A percentile compares a stretch with the other conserved stretches of the same genome.
Evolutionary conservation across 2,329 filamentous ascomycete genomes (phyloP).

Genomic region (Cladosporium sp.): DNA sequence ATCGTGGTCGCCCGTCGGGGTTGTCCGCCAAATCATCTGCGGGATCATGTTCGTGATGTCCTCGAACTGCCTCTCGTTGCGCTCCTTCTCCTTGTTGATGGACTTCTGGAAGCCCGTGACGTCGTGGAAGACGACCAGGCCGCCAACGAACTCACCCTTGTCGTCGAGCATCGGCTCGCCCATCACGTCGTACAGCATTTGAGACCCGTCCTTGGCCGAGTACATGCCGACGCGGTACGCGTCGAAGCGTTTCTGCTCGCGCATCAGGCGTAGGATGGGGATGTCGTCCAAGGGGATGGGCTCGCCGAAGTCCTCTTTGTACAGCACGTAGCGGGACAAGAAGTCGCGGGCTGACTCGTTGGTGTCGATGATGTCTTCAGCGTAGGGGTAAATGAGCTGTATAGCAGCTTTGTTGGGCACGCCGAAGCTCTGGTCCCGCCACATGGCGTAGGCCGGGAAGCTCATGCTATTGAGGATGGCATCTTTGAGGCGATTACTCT

Average conservation of each 20-base stretch:
- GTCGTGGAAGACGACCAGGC: conserved; percentile 65
- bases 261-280: conserved; percentile 60
- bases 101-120: conserved; percentile 64
- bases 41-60: conserved; percentile 63
- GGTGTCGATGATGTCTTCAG: conserved; percentile 32
- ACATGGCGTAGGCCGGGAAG: conserved; percentile 71
- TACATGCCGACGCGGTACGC: conserved; percentile 59
- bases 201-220: conserved; percentile 47
- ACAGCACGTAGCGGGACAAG: conserved; percentile 55
- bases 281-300: conserved; percentile 54
- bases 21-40: conserved; percentile 61
- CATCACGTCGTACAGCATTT: conserved; percentile 56
- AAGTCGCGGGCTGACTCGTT: conserved; percentile 43
- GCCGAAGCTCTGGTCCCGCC: conserved; percentile 69
- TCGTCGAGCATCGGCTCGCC: conserved; percentile 64
- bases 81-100: conserved; percentile 62
- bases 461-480: conserved; percentile 68
- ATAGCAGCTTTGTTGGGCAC: conserved; percentile 64
- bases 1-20: conserved; percentile 58
- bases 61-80: conserved; percentile 68
- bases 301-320: conserved; percentile 59
- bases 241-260: conserved; percentile 54
- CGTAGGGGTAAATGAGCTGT: conserved; percentile 31
- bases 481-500: conserved; percentile 69
- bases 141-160: conserved; percentile 64